Percentiles rank a stretch among this genome's conserved stretches.
Evolutionary conservation across 805 yeast genomes (phyloP).

Genomic region (Cyberlindnera mississippiensis): DNA sequence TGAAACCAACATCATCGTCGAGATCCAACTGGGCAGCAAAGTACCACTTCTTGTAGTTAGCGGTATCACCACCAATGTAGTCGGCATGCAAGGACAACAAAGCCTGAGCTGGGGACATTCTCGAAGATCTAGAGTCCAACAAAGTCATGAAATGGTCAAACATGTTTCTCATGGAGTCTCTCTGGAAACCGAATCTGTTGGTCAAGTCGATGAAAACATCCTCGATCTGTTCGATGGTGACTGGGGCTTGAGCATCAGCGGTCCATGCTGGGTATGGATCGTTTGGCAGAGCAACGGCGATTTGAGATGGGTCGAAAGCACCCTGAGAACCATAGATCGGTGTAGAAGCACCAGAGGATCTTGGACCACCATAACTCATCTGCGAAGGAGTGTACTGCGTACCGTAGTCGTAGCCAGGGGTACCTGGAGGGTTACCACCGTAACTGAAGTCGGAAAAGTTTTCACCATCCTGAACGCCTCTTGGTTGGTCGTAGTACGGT

Average conservation of each 20-base stretch:
- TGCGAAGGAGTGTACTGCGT: constrained; percentile 82
- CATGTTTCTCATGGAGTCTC: constrained; percentile 90
- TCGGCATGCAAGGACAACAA: constrained; percentile 79
- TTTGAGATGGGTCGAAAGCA: constrained; percentile 54
- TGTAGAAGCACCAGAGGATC: constrained; percentile 91
- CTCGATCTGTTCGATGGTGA: constrained; percentile 79
- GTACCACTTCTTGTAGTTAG: constrained; percentile 84
- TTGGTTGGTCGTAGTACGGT: constrained; percentile 49
- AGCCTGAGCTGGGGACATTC: constrained; percentile 90
- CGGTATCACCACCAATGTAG: constrained; percentile 82
- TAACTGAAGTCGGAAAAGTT: constrained; percentile 66
- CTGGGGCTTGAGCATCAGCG: constrained; percentile 89
- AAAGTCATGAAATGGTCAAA: constrained; percentile 85
- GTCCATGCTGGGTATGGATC: constrained; percentile 99
- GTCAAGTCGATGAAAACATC: constrained; percentile 81
- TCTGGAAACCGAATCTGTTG: constrained; percentile 83
- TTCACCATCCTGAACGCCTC: constrained; percentile 49
- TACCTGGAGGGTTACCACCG: constrained; percentile 52
- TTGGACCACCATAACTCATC: constrained; percentile 79
- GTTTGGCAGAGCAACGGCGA: constrained; percentile 68
- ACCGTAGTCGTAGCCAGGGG: constrained; percentile 62
- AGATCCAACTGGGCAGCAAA: constrained; percentile 85
- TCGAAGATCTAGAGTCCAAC: constrained; percentile 76
- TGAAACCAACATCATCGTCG: constrained; percentile 80
- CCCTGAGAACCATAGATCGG: constrained; percentile 77